Conservation (phyloP, 129 eudicot genomes). For the Oenanthe sinensis region DNA sequence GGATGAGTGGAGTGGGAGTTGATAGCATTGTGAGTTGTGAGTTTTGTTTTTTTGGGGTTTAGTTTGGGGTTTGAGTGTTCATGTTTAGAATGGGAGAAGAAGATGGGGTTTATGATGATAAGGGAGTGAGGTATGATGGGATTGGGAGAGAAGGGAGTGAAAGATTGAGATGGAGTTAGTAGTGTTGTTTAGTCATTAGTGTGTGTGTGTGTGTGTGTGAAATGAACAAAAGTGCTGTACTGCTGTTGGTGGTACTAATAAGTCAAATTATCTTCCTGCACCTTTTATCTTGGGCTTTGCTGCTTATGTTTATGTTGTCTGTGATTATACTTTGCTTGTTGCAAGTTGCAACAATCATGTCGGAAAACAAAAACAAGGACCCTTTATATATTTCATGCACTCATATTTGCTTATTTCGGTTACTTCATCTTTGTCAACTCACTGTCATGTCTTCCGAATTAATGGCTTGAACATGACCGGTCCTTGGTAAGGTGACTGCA, state of each 20-base stretch:
- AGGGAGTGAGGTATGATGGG: background rate
- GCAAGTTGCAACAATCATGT: too few relatives aligned
- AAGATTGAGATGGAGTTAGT: background rate
- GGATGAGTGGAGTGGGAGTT: slow-evolving; percentile 28
- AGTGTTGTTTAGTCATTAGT: background rate
- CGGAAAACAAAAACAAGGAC: too few relatives aligned
- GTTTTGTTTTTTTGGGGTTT: background rate
- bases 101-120: background rate
- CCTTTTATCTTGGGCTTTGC: too few relatives aligned
- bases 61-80: background rate
- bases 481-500: too few relatives aligned
- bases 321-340: background rate
- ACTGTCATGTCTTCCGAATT: too few relatives aligned
- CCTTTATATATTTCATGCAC: too few relatives aligned
- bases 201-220: background rate
- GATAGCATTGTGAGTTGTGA: background rate
- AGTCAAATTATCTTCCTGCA: too few relatives aligned
- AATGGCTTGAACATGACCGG: too few relatives aligned
- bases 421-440: background rate
- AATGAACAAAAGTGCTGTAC: too few relatives aligned
- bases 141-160: background rate
- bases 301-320: too few relatives aligned
- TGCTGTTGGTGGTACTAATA: too few relatives aligned
- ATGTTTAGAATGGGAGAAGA: background rate
- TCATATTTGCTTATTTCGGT: too few relatives aligned